These are phyloP conservation scores for Chrysoporthe puriensis DNA, from an alignment of 2,329 filamentous ascomycete species.

Conservation along the genomic window DNA sequence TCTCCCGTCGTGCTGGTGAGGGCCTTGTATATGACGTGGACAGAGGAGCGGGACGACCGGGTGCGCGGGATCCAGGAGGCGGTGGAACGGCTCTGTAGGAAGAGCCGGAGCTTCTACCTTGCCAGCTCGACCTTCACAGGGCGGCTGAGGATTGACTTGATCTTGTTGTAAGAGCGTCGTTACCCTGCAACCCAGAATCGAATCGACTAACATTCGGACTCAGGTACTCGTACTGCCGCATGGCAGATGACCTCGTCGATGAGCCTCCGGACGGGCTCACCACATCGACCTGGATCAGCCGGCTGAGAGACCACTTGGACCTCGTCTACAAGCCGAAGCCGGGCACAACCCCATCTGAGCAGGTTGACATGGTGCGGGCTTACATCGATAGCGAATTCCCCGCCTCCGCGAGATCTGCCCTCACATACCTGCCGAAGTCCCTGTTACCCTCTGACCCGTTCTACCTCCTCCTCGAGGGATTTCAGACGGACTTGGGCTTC, in stretches of 20 bases:
- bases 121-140: slow-evolving; percentile 72
- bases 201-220: slow-evolving; percentile 23
- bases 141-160: slow-evolving; percentile 67
- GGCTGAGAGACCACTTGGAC: slow-evolving; percentile 61
- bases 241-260: slow-evolving; percentile 75
- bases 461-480: slow-evolving; percentile 67
- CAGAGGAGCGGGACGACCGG: slow-evolving; percentile 59
- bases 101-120: slow-evolving; percentile 75
- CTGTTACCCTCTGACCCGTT: slow-evolving; percentile 63
- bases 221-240: slow-evolving; percentile 74
- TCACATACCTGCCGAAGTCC: slow-evolving; percentile 61
- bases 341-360: slow-evolving; percentile 33
- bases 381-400: slow-evolving; percentile 58
- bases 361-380: slow-evolving; percentile 6
- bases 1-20: slow-evolving; percentile 54
- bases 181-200: background rate
- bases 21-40: slow-evolving; percentile 51
- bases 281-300: slow-evolving; percentile 61
- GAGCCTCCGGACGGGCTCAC: slow-evolving; percentile 58
- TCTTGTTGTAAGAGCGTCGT: slow-evolving; percentile 56
- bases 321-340: slow-evolving; percentile 48
- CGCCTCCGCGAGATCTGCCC: slow-evolving; percentile 52
- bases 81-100: slow-evolving; percentile 58
- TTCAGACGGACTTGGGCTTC: slow-evolving; percentile 70
- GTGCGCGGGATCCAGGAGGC: slow-evolving; percentile 63